These are phyloP conservation scores for Inonotus obliquus DNA, from an alignment of 1,284 basidiomycete species.

Conservation along the genomic window DNA sequence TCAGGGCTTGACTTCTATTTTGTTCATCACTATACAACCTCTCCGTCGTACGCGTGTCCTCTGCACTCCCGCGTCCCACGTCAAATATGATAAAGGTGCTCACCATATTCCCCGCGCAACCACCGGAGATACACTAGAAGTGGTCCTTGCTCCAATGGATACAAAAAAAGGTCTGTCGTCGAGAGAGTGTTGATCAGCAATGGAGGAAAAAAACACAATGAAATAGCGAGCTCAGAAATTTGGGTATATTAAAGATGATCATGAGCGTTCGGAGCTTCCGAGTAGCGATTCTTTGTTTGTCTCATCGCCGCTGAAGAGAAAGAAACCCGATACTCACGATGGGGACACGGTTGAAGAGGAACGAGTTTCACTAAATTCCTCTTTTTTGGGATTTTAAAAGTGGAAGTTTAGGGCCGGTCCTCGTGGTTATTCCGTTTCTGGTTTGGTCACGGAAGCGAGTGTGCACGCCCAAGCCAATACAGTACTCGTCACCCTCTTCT, in stretches of 20 bases:
- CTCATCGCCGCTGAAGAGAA: constrained; percentile 47
- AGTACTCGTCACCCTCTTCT: constrained; percentile 4
- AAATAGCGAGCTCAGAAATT: constrained; percentile 64
- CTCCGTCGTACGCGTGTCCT: background rate
- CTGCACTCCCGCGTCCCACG: background rate
- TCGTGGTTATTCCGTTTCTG: background rate
- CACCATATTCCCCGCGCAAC: constrained; percentile 11
- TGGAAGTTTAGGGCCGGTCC: constrained; percentile 14
- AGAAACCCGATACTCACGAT: constrained; percentile 30
- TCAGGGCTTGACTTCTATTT: constrained; percentile 89
- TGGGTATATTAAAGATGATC: constrained; percentile 73
- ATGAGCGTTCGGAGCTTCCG: constrained; percentile 61
- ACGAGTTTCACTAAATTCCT: background rate
- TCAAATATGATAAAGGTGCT: constrained; percentile 1
- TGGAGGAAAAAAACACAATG: constrained; percentile 19
- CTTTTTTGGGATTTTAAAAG: constrained; percentile 26
- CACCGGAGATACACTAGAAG: background rate
- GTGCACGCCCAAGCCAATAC: background rate
- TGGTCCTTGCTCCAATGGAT: background rate
- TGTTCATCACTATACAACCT: constrained; percentile 47
- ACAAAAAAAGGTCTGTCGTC: background rate
- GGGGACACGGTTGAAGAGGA: constrained; percentile 12
- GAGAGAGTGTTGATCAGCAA: background rate
- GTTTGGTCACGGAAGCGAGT: background rate
- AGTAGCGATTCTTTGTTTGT: constrained; percentile 74